Evolutionary conservation across 169 alveolate species (phyloP), one percentile per base, ranked within the genome.

Genomic region (Plasmodium gaboni): DNA sequence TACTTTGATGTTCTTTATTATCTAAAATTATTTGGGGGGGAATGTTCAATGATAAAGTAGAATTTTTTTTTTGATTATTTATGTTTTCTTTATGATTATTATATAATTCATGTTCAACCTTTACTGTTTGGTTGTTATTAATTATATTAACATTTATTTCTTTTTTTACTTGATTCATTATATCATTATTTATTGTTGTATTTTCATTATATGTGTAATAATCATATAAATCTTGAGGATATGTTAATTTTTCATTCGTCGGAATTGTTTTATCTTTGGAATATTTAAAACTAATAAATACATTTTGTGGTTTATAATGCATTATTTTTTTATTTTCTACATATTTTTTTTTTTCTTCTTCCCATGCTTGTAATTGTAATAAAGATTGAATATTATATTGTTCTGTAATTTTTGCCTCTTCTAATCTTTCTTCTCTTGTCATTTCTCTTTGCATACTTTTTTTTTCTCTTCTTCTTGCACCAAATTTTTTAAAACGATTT

Each of bases 401-500:
- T 50, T 95, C 97, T 8, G 95, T 94, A 64, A 80, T 74, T 92
- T 74, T 89, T 48, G 97, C 97, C 74, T 87, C 93, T 22, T 76
- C 96, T 70, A 95, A 88, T 70, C 94, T 91, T 83, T 95, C 97
- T 51, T 95, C 97, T 89, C 94, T 95, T 22, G 97, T 86, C 87
- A 86, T 70, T 70, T 86, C 92, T 59, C 87, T 86, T 60, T 86
- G 86, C 63, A 17, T 70, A 69, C 32, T 24, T 70, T 70, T 70
- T 71, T 86, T 59, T 32, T 60, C 61, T 71, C 19, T 60, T 86
- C 59, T 86, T 17, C 71, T 86, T 86, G 70, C 92, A 44, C 50
- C 19, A n/a, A 50, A 70, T 86, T 86, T 86, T 71, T 86, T 69
- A 71, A 64, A 67, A 51, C 92, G 86, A 51, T 69, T 72, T 71